Evolutionary conservation across 345 rosid species (phyloP).

Genomic region (Conringia planisiliqua): DNA sequence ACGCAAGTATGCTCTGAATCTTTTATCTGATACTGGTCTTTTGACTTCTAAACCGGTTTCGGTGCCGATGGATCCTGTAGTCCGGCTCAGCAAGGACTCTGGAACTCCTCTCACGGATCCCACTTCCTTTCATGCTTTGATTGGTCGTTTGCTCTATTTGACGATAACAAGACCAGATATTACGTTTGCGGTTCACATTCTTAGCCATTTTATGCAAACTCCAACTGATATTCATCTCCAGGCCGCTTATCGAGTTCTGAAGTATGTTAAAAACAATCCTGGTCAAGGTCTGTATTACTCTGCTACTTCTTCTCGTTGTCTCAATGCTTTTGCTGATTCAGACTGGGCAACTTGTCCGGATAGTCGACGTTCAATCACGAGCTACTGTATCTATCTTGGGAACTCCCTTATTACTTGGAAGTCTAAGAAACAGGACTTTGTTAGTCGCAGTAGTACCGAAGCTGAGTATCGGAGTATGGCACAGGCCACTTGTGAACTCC

Average conservation of each 20-base stretch:
- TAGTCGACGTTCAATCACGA: fast-evolving
- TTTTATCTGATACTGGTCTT: not conserved
- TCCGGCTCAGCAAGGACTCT: not conserved
- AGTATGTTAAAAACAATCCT: not conserved
- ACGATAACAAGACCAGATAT: not conserved
- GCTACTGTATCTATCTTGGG: not conserved
- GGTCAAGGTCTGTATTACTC: not conserved
- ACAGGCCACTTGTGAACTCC: not conserved
- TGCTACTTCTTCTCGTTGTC: fast-evolving
- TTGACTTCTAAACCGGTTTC: not conserved
- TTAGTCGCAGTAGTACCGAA: not conserved
- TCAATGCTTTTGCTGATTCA: not conserved
- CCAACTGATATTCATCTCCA: not conserved
- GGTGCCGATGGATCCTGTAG: not conserved
- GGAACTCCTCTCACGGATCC: not conserved
- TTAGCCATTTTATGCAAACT: not conserved
- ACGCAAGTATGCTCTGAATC: not conserved
- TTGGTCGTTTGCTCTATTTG: not conserved
- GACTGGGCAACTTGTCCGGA: not conserved
- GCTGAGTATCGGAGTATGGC: not conserved
- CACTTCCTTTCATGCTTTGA: not conserved
- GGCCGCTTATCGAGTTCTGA: fast-evolving
- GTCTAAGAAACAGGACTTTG: not conserved
- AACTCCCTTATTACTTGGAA: not conserved
- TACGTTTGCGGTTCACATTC: not conserved